phyloP scores from a whole-genome alignment of 2,329 filamentous ascomycete genomes.

The Colletotrichum lindemuthianum region DNA sequence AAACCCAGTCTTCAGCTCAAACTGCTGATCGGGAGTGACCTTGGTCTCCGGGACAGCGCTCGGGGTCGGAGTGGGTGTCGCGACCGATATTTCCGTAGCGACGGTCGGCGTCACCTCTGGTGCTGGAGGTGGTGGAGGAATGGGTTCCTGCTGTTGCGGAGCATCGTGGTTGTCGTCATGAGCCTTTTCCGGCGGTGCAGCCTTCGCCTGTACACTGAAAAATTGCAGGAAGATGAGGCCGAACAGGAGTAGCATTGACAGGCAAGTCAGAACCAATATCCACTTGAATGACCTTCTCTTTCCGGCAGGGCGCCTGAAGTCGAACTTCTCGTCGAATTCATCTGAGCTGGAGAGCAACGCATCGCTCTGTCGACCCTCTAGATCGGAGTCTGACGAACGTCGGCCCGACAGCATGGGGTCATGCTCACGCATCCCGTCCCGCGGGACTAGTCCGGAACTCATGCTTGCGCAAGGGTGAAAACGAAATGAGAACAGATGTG shows the following conservation, averaged over 20 bases:
- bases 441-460: constrained; percentile 30
- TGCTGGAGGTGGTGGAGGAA: not conserved
- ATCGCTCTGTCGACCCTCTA: constrained; percentile 26
- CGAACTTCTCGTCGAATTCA: constrained; percentile 16
- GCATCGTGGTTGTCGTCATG: constrained; percentile 14
- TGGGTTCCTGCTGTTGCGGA: constrained; percentile 22
- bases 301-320: constrained; percentile 16
- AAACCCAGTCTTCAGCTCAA: constrained; percentile 26
- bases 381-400: constrained; percentile 25
- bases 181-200: constrained; percentile 17
- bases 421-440: constrained; percentile 32
- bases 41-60: constrained; percentile 7
- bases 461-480: constrained; percentile 2
- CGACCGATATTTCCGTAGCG: too few relatives aligned
- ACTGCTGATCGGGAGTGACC: constrained; percentile 25
- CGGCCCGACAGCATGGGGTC: constrained; percentile 29
- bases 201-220: constrained; percentile 28
- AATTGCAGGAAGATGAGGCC: constrained; percentile 32
- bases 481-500: not conserved
- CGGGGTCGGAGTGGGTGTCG: not conserved
- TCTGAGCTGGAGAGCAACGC: constrained; percentile 20
- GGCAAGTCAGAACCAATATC: constrained; percentile 29
- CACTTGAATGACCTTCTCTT: constrained; percentile 26
- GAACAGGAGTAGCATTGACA: constrained; percentile 28
- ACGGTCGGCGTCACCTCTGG: constrained; percentile 15